Conservation (phyloP, 345 rosid genomes). For the Euclidium syriacum region DNA sequence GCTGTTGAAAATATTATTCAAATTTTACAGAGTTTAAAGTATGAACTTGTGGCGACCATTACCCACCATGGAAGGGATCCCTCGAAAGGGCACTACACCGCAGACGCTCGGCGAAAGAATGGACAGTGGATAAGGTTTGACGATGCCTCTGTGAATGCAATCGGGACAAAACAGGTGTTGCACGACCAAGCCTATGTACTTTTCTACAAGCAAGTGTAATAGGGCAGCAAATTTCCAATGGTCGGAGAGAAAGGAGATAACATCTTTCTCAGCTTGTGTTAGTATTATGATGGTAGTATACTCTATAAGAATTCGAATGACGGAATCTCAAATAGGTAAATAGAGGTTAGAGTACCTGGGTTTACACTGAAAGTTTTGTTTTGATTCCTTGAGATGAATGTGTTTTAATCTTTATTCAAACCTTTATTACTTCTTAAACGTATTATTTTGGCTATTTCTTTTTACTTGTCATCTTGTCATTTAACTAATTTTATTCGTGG, state of each 20-base stretch:
- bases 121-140: conserved; percentile 85
- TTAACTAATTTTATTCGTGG: background rate
- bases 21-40: conserved; percentile 55
- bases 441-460: background rate
- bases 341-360: conserved; percentile 20
- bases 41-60: conserved; percentile 86
- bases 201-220: conserved; percentile 74
- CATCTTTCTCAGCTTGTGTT: background rate
- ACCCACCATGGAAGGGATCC: conserved; percentile 95
- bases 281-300: background rate
- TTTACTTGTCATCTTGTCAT: background rate
- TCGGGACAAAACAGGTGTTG: conserved; percentile 61
- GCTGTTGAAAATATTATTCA: background rate
- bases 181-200: conserved; percentile 95
- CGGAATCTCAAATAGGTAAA: conserved; percentile 28
- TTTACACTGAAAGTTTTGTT: conserved; percentile 32
- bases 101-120: conserved; percentile 64
- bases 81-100: conserved; percentile 88
- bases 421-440: conserved; percentile 14
- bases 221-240: conserved; percentile 2
- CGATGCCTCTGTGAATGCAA: conserved; percentile 68
- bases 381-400: conserved; percentile 21
- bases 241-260: conserved; percentile 4
- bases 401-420: conserved; percentile 15
- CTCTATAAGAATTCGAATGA: conserved; percentile 10